phyloP scores from a whole-genome alignment of 768 basidiomycete species.

The Boletus subparvulus region DNA sequence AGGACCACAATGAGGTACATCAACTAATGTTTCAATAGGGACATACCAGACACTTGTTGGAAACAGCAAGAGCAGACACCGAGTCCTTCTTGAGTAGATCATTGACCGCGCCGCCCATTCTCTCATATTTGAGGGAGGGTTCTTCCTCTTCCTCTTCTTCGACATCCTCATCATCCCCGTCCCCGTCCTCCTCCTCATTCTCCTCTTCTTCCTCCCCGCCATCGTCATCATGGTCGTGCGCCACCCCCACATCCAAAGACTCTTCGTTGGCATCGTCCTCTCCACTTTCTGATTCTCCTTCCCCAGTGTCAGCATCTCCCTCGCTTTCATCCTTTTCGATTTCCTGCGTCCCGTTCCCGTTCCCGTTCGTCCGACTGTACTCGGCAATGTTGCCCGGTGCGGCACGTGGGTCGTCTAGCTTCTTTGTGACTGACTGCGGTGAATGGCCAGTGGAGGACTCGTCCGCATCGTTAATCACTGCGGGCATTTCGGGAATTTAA shows the following conservation, averaged over 20 bases:
- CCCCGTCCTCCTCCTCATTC: constrained; percentile 40
- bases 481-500: constrained; percentile 10
- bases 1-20: not conserved
- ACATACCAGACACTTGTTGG: constrained; percentile 68
- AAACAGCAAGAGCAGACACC: constrained; percentile 77
- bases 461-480: not conserved
- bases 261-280: constrained; percentile 1
- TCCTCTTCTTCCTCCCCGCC: constrained; percentile 23
- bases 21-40: not conserved
- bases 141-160: constrained; percentile 92
- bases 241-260: not conserved
- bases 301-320: constrained; percentile 1
- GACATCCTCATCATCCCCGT: constrained; percentile 56
- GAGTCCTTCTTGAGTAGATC: constrained; percentile 88
- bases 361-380: constrained; percentile 19
- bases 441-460: not conserved
- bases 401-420: not conserved
- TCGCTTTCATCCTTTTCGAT: constrained; percentile 3
- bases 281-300: constrained; percentile 6
- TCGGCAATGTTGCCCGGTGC: not conserved
- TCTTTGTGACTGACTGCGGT: not conserved
- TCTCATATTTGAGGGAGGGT: constrained; percentile 88
- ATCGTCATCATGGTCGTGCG: constrained; percentile 1
- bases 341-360: constrained; percentile 17
- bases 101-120: constrained; percentile 66